Conservation (phyloP, 2,329 filamentous ascomycete genomes). For the Colletotrichum karsti region DNA sequence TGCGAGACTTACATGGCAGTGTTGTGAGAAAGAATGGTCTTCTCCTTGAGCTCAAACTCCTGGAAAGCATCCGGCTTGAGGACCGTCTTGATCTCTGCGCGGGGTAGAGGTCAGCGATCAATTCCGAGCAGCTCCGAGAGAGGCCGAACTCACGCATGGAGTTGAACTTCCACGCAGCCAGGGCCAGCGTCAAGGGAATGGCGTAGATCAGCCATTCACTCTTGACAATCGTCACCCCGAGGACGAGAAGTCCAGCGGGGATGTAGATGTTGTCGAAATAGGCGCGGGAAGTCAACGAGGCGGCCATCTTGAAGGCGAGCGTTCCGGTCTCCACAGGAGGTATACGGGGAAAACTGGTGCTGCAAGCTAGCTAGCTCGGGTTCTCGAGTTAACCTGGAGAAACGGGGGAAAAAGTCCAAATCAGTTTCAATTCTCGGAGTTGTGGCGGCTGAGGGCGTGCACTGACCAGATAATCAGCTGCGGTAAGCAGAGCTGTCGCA, state of each 20-base stretch:
- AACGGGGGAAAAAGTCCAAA: not conserved
- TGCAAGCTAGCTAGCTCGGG: not conserved
- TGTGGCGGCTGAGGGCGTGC: not conserved
- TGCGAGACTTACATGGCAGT: slow-evolving; percentile 83
- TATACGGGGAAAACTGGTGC: not conserved
- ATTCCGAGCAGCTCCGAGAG: slow-evolving; percentile 15
- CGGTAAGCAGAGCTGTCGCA: not conserved
- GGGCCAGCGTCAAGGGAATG: slow-evolving; percentile 67
- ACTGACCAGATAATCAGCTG: slow-evolving; percentile 14
- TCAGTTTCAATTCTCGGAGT: not conserved
- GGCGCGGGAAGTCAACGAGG: slow-evolving; percentile 62
- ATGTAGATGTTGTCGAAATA: slow-evolving; percentile 86
- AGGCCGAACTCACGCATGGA: slow-evolving; percentile 68
- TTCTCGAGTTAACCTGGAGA: not conserved
- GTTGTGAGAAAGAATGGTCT: slow-evolving; percentile 97
- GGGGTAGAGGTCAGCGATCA: slow-evolving; percentile 6
- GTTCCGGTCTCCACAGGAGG: slow-evolving; percentile 20
- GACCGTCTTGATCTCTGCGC: slow-evolving; percentile 77
- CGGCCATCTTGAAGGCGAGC: slow-evolving; percentile 36
- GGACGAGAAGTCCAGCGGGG: slow-evolving; percentile 79
- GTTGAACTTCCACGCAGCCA: slow-evolving; percentile 78
- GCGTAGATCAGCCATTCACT: slow-evolving; percentile 79
- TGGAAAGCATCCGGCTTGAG: slow-evolving; percentile 90
- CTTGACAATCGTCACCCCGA: slow-evolving; percentile 82
- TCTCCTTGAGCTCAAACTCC: slow-evolving; percentile 91